Evolutionary conservation across 805 yeast species (phyloP).

Genomic region (Barnettozyma vustinii): DNA sequence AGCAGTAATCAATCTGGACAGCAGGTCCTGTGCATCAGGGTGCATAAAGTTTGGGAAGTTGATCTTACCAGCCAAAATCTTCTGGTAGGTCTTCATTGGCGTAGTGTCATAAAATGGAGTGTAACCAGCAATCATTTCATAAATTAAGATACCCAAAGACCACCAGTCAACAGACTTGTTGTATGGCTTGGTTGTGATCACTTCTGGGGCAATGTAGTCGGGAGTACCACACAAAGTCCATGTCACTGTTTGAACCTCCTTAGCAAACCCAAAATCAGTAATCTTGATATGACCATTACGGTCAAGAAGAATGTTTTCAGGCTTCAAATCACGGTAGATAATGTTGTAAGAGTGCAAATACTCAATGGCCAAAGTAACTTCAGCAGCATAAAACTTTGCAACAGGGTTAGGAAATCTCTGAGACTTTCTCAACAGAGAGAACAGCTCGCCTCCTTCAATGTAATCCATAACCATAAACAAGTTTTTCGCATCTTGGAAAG

Average conservation of each 20-base stretch:
- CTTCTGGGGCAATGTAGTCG: conserved; percentile 95
- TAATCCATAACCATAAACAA: conserved; percentile 95
- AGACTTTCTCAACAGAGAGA: conserved; percentile 77
- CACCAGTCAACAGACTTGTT: conserved; percentile 97
- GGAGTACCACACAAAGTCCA: conserved; percentile 96
- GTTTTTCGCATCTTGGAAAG: conserved; percentile 81
- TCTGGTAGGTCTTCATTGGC: conserved; percentile 93
- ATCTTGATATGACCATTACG: conserved; percentile 86
- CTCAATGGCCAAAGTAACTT: conserved; percentile 78
- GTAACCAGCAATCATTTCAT: conserved; percentile 92
- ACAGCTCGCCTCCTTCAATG: conserved; percentile 93
- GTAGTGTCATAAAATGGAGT: conserved; percentile 92
- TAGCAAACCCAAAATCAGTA: conserved; percentile 94
- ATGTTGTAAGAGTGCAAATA: conserved; percentile 82
- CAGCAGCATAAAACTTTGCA: conserved; percentile 94
- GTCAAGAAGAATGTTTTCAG: conserved; percentile 86
- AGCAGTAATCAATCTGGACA: conserved; percentile 68
- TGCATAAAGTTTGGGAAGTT: conserved; percentile 73
- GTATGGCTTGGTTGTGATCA: conserved; percentile 88
- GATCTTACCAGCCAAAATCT: conserved; percentile 75
- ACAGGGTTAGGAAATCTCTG: conserved; percentile 94
- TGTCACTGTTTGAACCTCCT: conserved; percentile 86
- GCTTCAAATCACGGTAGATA: conserved; percentile 87
- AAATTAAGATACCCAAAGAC: conserved; percentile 89
- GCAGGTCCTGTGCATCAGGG: conserved; percentile 71